Conservation (phyloP, 2,329 filamentous ascomycete species). For the Trichoderma koningiopsis region DNA sequence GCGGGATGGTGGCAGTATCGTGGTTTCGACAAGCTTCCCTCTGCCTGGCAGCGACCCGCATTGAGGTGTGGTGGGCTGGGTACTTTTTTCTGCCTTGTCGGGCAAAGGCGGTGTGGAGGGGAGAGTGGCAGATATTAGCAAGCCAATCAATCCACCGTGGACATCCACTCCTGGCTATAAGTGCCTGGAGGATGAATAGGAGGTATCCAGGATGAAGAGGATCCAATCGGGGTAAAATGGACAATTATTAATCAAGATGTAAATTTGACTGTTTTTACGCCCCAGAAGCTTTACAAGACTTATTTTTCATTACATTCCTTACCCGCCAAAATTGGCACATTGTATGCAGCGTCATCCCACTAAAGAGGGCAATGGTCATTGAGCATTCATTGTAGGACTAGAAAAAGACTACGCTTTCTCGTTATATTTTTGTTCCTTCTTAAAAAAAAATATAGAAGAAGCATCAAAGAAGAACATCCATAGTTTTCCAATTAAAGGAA, state of each 20-base stretch:
- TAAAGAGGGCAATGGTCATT: neutral
- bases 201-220: neutral
- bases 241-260: neutral
- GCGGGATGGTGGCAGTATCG: conserved; percentile 31
- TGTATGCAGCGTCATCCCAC: neutral
- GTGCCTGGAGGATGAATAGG: neutral
- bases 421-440: neutral
- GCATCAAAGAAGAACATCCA: rapidly evolving
- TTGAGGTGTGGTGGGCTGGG: conserved; percentile 27
- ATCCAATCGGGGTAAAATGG: neutral
- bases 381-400: neutral
- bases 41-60: conserved; percentile 27
- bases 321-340: neutral
- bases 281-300: neutral
- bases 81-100: conserved; percentile 28
- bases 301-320: neutral
- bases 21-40: conserved; percentile 28
- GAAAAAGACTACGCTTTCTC: neutral
- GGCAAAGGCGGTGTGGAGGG: conserved; percentile 38
- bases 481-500: too few species aligned
- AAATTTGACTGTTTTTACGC: neutral
- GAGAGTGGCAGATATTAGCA: conserved; percentile 6
- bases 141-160: neutral
- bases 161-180: neutral
- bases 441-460: neutral